Evolutionary conservation across 2,329 filamentous ascomycete genomes (phyloP).

Genomic region (Aspergillus sp.): DNA sequence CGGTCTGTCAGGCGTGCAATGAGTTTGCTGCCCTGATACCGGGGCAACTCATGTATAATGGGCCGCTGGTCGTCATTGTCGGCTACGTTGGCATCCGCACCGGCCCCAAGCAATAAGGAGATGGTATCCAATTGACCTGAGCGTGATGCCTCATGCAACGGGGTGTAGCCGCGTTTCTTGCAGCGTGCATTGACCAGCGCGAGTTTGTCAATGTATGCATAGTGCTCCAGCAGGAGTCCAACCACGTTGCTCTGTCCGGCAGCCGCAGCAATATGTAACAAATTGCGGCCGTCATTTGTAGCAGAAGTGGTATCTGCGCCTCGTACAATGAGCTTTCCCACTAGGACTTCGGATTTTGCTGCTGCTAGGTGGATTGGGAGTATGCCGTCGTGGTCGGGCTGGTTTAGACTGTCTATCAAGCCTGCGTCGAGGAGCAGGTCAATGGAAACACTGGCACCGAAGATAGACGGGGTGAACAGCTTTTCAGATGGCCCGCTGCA

Average conservation of each 20-base stretch:
- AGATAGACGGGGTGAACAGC: not conserved
- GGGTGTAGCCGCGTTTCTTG: constrained; percentile 14
- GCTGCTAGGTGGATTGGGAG: constrained; percentile 22
- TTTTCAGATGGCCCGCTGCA: constrained; percentile 12
- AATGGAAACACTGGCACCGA: constrained; percentile 7
- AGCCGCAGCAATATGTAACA: constrained; percentile 21
- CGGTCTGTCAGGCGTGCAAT: constrained; percentile 12
- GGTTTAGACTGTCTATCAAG: constrained; percentile 9
- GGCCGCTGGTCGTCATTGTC: not conserved
- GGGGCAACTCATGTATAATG: not conserved
- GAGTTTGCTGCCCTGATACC: constrained; percentile 9
- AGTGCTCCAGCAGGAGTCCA: constrained; percentile 20
- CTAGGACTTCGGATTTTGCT: constrained; percentile 15
- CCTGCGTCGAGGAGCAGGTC: constrained; percentile 15
- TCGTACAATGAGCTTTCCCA: constrained; percentile 15
- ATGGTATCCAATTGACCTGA: constrained; percentile 23
- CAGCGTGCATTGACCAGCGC: constrained; percentile 13
- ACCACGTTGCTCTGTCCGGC: constrained; percentile 20
- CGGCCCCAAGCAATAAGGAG: constrained; percentile 15
- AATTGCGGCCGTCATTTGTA: constrained; percentile 19
- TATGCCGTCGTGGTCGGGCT: constrained; percentile 16
- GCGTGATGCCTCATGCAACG: constrained; percentile 22
- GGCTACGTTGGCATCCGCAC: constrained; percentile 12
- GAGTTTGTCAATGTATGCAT: not conserved
- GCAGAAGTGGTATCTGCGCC: constrained; percentile 15